These are phyloP conservation scores for Podospora pseudopauciseta DNA, from an alignment of 495 filamentous ascomycete species.

Conservation along the genomic window DNA sequence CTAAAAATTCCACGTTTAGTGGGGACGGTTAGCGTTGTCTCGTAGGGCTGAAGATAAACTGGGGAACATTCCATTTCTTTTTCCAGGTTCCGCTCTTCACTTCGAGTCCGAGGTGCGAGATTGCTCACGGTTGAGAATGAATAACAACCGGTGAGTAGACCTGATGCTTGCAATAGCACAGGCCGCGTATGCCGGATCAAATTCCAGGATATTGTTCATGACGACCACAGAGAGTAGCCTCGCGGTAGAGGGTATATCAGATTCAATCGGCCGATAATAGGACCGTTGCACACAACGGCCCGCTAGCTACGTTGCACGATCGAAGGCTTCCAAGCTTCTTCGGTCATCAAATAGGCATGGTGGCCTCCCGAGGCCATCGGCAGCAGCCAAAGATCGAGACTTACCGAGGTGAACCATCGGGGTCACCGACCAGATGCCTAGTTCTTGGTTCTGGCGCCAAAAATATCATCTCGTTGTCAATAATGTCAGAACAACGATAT, in stretches of 20 bases:
- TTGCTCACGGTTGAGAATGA: neutral
- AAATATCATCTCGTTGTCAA: neutral
- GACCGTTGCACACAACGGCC: constrained; percentile 2
- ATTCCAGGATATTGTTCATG: neutral
- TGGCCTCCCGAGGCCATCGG: neutral
- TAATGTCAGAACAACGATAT: neutral
- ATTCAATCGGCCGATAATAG: neutral
- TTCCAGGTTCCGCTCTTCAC: too few relatives aligned
- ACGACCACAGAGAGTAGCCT: neutral
- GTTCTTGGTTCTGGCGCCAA: neutral
- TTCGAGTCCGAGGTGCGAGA: constrained; percentile 2
- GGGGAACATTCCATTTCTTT: neutral
- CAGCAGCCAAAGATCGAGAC: neutral
- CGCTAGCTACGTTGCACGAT: constrained; percentile 3
- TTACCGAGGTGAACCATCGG: neutral
- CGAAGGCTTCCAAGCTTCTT: neutral
- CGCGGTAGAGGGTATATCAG: neutral
- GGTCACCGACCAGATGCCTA: neutral
- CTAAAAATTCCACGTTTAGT: constrained; percentile 7
- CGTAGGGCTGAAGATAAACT: constrained; percentile 16
- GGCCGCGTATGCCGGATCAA: neutral
- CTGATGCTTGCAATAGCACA: neutral
- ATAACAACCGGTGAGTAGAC: neutral
- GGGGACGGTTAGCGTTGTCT: constrained; percentile 3
- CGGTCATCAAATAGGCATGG: constrained; percentile 1